Evolutionary conservation across 805 yeast species (phyloP).

Genomic region (Candida parachauliodes): DNA sequence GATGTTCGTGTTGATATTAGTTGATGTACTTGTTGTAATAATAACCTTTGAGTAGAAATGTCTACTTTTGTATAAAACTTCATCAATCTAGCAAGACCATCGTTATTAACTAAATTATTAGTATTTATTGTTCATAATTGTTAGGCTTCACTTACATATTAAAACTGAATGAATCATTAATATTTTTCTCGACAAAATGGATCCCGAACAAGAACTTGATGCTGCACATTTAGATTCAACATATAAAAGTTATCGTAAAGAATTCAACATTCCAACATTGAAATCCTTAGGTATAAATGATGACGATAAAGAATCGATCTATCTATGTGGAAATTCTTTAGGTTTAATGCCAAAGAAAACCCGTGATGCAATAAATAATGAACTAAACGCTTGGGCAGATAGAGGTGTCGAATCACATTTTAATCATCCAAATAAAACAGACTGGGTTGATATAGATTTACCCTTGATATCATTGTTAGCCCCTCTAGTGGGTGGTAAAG

Average conservation of each 20-base stretch:
- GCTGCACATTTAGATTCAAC: conserved; percentile 35
- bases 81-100: conserved; percentile 83
- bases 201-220: too few species aligned
- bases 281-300: conserved; percentile 49
- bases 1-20: conserved; percentile 68
- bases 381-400: conserved; percentile 76
- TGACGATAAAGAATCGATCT: conserved; percentile 35
- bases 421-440: conserved; percentile 58
- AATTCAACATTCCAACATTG: conserved; percentile 67
- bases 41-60: conserved; percentile 71
- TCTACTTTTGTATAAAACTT: conserved; percentile 93
- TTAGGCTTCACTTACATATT: conserved; percentile 62
- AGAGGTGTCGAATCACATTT: conserved; percentile 86
- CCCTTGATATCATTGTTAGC: conserved; percentile 70
- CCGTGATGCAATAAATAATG: conserved; percentile 53
- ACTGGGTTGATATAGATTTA: conserved; percentile 84
- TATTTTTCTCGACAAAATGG: conserved; percentile 6
- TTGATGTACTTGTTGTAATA: conserved; percentile 78
- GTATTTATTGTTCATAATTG: background rate
- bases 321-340: conserved; percentile 90
- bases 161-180: conserved; percentile 82
- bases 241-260: conserved; percentile 35
- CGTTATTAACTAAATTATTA: conserved; percentile 63
- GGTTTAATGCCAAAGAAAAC: conserved; percentile 82
- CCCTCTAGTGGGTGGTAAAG: conserved; percentile 70